Conservation (phyloP, 2,329 filamentous ascomycete genomes). For the Botrytis hyacinthi region DNA sequence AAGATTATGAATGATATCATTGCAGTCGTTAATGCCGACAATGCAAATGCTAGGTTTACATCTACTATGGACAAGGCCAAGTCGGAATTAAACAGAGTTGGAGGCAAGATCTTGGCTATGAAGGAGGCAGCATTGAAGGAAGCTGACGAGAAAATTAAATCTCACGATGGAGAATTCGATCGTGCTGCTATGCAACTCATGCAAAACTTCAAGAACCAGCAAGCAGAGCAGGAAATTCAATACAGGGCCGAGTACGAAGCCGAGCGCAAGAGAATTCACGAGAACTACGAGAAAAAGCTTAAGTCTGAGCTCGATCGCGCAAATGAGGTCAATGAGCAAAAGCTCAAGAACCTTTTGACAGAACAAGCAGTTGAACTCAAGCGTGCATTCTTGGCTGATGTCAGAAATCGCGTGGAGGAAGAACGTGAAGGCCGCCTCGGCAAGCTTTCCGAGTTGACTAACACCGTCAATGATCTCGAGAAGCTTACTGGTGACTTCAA, state of each 20-base stretch:
- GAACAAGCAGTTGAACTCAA: slow-evolving; percentile 90
- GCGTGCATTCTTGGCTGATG: slow-evolving; percentile 74
- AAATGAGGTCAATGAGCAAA: slow-evolving; percentile 77
- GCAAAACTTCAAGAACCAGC: slow-evolving; percentile 77
- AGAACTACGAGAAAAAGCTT: slow-evolving; percentile 77
- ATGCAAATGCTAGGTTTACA: slow-evolving; percentile 72
- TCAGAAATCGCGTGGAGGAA: slow-evolving; percentile 78
- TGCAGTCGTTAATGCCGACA: slow-evolving; percentile 85
- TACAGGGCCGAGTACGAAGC: slow-evolving; percentile 87
- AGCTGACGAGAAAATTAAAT: slow-evolving; percentile 61
- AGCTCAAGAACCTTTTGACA: slow-evolving; percentile 77
- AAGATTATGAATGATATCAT: slow-evolving; percentile 97
- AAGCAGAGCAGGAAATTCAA: slow-evolving; percentile 74
- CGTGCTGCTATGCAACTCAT: slow-evolving; percentile 84
- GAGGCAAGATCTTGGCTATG: slow-evolving; percentile 71
- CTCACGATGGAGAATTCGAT: slow-evolving; percentile 74
- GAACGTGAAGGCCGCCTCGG: slow-evolving; percentile 85
- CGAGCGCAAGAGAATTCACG: slow-evolving; percentile 77
- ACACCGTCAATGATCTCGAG: slow-evolving; percentile 79
- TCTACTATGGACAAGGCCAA: slow-evolving; percentile 83
- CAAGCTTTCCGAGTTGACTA: slow-evolving; percentile 77
- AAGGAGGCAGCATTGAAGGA: slow-evolving; percentile 70
- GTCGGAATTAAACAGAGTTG: slow-evolving; percentile 73
- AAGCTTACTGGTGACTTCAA: slow-evolving; percentile 87
- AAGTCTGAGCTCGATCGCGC: slow-evolving; percentile 76